Conservation (phyloP, 768 basidiomycete species). For the Chlorophyllum brunneum region DNA sequence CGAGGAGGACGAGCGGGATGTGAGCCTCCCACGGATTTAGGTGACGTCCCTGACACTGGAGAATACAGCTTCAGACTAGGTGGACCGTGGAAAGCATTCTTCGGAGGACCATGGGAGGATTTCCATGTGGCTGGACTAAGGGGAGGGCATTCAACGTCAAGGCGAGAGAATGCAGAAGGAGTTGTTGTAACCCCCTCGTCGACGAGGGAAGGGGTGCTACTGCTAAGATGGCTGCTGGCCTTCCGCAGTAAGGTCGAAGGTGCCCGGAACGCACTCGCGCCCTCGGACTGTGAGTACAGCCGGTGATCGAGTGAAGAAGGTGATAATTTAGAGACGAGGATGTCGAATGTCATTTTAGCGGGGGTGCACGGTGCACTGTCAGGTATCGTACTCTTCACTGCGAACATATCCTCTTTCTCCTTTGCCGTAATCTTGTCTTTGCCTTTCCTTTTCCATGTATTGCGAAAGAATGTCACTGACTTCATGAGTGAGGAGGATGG, state of each 20-base stretch:
- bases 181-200: neutral
- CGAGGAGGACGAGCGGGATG: slow-evolving; percentile 14
- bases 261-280: neutral
- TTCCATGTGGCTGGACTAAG: neutral
- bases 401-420: neutral
- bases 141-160: neutral
- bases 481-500: slow-evolving; percentile 28
- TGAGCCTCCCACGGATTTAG: slow-evolving; percentile 16
- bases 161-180: neutral
- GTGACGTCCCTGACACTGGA: slow-evolving; percentile 14
- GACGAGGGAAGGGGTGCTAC: slow-evolving; percentile 2
- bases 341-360: slow-evolving; percentile 1
- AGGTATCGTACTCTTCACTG: neutral
- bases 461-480: slow-evolving; percentile 34
- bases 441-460: slow-evolving; percentile 35
- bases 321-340: neutral
- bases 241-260: slow-evolving; percentile 1
- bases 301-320: neutral
- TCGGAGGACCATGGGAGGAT: slow-evolving; percentile 19
- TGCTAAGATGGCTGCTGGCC: neutral
- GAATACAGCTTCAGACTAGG: slow-evolving; percentile 15
- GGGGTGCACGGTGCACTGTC: slow-evolving; percentile 7
- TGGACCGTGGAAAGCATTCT: slow-evolving; percentile 21
- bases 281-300: slow-evolving; percentile 2
- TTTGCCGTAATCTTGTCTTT: slow-evolving; percentile 6